Conservation (phyloP, 2,329 filamentous ascomycete genomes). For the Fusarium xyrophilum region DNA sequence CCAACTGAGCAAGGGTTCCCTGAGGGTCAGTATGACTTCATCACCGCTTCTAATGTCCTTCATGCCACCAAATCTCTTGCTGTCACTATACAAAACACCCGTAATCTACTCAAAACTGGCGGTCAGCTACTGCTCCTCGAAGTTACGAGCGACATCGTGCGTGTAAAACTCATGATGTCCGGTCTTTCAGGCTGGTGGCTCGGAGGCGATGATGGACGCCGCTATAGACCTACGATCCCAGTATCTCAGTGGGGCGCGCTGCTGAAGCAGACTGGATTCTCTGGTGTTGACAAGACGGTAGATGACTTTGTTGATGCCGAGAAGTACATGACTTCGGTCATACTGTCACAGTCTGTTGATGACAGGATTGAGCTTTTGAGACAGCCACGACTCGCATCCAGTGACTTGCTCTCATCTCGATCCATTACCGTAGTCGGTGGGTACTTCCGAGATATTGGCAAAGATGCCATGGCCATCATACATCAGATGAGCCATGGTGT, state of each 20-base stretch:
- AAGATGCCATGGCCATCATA: neutral
- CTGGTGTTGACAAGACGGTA: neutral
- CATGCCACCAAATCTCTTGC: conserved; percentile 37
- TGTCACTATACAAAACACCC: conserved; percentile 23
- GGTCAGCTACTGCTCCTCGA: conserved; percentile 36
- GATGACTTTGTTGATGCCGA: neutral
- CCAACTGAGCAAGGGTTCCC: conserved; percentile 42
- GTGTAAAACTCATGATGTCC: conserved; percentile 9
- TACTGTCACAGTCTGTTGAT: neutral
- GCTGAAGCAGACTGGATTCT: neutral
- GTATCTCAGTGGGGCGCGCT: neutral
- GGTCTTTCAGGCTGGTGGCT: conserved; percentile 14
- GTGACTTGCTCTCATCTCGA: neutral
- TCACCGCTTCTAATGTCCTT: conserved; percentile 50
- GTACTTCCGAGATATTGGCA: neutral
- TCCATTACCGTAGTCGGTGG: neutral
- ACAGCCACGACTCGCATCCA: neutral
- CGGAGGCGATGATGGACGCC: conserved; percentile 1
- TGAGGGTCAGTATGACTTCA: conserved; percentile 44
- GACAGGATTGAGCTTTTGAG: neutral
- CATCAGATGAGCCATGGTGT: fast-evolving
- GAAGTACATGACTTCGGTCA: conserved; percentile 7
- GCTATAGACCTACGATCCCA: neutral
- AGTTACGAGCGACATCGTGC: neutral
- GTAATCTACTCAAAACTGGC: conserved; percentile 38